These are phyloP conservation scores for Cladosporium sp. DNA, from an alignment of 2,329 filamentous ascomycete species.

Conservation along the genomic window DNA sequence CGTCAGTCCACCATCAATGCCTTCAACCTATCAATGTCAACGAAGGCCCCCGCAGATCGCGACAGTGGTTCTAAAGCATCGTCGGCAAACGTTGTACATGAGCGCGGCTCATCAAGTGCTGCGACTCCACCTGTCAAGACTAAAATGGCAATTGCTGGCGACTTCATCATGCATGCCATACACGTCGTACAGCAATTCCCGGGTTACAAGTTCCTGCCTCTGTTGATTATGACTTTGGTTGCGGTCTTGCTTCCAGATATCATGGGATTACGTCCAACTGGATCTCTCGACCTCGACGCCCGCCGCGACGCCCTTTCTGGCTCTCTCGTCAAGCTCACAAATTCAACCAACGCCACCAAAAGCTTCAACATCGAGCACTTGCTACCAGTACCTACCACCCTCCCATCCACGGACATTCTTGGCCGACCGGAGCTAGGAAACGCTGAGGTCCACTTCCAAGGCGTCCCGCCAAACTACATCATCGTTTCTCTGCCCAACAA, in stretches of 20 bases:
- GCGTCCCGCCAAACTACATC: constrained; percentile 22
- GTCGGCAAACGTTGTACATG: not conserved
- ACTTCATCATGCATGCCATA: not conserved
- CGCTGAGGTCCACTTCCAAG: constrained; percentile 15
- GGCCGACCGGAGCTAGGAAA: constrained; percentile 8
- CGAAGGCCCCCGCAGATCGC: no score
- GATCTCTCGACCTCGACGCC: not conserved
- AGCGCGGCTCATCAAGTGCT: not conserved
- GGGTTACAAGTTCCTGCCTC: not conserved
- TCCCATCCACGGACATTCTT: constrained; percentile 7
- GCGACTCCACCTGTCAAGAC: not conserved
- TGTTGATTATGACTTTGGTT: not conserved
- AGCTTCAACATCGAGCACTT: constrained; percentile 25
- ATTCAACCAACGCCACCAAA: constrained; percentile 17
- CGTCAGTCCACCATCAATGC: constrained; percentile 25
- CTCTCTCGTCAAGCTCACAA: constrained; percentile 17
- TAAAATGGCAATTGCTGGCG: not conserved
- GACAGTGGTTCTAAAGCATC: not conserved
- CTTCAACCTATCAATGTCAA: not conserved
- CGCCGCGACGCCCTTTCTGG: constrained; percentile 2
- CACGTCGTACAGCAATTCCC: no score
- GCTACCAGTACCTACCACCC: constrained; percentile 18
- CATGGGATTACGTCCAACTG: no score
- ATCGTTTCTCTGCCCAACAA: constrained; percentile 23
- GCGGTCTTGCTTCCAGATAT: not conserved